Conservation (phyloP, 495 filamentous ascomycete species). For the Lophiostoma macrostomum region DNA sequence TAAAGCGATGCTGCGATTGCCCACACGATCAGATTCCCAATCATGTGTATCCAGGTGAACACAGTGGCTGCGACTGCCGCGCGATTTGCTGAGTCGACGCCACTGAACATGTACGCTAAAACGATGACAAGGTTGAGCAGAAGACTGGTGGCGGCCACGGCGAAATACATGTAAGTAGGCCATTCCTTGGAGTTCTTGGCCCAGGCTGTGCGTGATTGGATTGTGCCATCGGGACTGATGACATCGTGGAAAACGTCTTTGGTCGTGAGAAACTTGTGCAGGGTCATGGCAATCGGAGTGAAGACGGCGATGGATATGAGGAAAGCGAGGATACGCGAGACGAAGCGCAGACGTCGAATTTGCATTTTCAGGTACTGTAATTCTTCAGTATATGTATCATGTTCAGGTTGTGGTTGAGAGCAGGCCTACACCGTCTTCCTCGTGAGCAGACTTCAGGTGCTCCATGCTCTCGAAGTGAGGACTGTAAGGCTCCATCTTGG, state of each 20-base stretch:
- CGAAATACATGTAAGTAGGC: conserved; percentile 39
- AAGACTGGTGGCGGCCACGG: conserved; percentile 24
- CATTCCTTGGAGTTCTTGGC: conserved; percentile 34
- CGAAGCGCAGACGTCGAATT: conserved; percentile 33
- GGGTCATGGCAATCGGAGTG: conserved; percentile 33
- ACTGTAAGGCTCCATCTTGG: neutral
- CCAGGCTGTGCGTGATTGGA: conserved; percentile 31
- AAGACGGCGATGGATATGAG: conserved; percentile 29
- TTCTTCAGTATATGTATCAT: neutral
- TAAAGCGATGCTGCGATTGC: conserved; percentile 31
- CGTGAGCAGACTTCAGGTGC: neutral
- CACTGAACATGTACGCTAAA: conserved; percentile 28
- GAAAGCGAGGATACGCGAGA: conserved; percentile 30
- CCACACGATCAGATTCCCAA: conserved; percentile 36
- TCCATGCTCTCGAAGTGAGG: conserved; percentile 7
- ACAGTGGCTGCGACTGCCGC: conserved; percentile 11
- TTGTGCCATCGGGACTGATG: conserved; percentile 8
- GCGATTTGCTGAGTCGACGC: conserved; percentile 29
- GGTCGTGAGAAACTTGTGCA: conserved; percentile 36
- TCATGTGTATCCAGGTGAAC: conserved; percentile 29
- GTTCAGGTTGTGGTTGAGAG: neutral
- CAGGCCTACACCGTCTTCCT: conserved; percentile 19
- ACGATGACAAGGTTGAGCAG: conserved; percentile 31
- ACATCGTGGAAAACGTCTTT: conserved; percentile 20
- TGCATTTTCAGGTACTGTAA: conserved; percentile 30